These are phyloP conservation scores for Fusarium compactum DNA, from an alignment of 2,329 filamentous ascomycete genomes.

Conservation along the genomic window DNA sequence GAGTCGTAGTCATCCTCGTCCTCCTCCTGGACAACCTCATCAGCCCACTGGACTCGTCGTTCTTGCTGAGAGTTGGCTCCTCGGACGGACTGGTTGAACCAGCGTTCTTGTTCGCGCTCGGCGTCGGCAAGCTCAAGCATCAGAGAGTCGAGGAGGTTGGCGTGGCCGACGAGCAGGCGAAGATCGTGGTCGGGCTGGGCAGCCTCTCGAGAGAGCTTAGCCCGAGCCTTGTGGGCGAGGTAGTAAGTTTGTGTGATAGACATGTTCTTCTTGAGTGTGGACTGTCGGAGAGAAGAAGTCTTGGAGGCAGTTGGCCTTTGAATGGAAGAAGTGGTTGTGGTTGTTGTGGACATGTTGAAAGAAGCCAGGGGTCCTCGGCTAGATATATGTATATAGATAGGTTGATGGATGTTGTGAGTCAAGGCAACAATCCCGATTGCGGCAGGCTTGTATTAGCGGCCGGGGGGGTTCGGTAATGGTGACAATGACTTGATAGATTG, in stretches of 20 bases:
- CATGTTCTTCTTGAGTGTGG: conserved; percentile 82
- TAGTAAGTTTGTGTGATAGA: conserved; percentile 98
- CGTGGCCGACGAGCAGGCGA: conserved; percentile 93
- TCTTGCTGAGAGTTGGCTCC: conserved; percentile 72
- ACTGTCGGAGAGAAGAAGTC: conserved; percentile 48
- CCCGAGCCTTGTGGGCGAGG: conserved; percentile 94
- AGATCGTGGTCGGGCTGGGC: conserved; percentile 93
- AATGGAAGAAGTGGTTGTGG: conserved; percentile 42
- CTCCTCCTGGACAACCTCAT: conserved; percentile 79
- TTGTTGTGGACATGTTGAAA: conserved; percentile 50
- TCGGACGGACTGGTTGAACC: conserved; percentile 96
- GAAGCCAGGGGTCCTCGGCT: conserved; percentile 33
- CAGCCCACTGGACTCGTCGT: conserved; percentile 88
- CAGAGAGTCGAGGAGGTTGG: conserved; percentile 95
- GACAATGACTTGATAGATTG: conserved; percentile 47
- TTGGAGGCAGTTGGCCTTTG: conserved; percentile 46
- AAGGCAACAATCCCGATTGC: conserved; percentile 50
- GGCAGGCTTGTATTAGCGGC: conserved; percentile 46
- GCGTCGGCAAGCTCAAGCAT: conserved; percentile 94
- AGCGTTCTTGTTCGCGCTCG: conserved; percentile 94
- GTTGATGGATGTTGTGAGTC: conserved; percentile 44
- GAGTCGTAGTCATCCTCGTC: conserved; percentile 78
- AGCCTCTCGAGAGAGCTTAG: conserved; percentile 95
- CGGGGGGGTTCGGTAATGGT: conserved; percentile 49
- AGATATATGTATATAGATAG: conserved; percentile 42